Evolutionary conservation across 768 basidiomycete genomes (phyloP).

Genomic region (Galerina sulciceps): DNA sequence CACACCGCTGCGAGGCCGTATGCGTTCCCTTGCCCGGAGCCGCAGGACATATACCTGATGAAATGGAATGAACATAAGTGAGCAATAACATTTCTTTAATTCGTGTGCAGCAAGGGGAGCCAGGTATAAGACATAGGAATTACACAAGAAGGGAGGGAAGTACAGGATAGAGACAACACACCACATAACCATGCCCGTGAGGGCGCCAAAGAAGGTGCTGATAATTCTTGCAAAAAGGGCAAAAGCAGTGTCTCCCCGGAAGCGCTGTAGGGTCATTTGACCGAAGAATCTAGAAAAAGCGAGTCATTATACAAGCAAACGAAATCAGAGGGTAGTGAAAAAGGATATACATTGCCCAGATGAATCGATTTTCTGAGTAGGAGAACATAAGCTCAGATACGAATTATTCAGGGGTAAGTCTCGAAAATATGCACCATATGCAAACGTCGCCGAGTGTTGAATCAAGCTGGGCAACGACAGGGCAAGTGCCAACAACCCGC

Average conservation of each 20-base stretch:
- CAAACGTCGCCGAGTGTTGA: constrained; percentile 40
- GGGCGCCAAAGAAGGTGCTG: constrained; percentile 68
- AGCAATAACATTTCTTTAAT: too few species aligned
- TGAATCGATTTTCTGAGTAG: constrained; percentile 57
- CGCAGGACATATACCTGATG: constrained; percentile 72
- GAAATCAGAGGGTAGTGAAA: too few species aligned
- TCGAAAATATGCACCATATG: constrained; percentile 21
- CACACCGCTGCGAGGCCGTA: constrained; percentile 74
- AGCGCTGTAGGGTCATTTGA: constrained; percentile 71
- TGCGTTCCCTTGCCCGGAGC: constrained; percentile 59
- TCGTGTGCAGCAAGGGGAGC: background rate
- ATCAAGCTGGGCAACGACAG: background rate
- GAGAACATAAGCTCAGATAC: constrained; percentile 5
- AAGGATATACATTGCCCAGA: constrained; percentile 68
- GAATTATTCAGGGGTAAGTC: background rate
- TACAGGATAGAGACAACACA: constrained; percentile 31
- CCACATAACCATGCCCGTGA: constrained; percentile 72
- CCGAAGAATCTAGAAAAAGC: constrained; percentile 64
- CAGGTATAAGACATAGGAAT: background rate
- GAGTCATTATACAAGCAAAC: background rate
- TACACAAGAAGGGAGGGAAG: background rate
- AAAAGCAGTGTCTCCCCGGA: constrained; percentile 77
- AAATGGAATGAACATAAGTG: background rate
- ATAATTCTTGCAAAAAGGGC: constrained; percentile 62
- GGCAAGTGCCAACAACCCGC: background rate